phyloP scores from a whole-genome alignment of 2,329 filamentous ascomycete species.

The Aspergillus phoenicis region DNA sequence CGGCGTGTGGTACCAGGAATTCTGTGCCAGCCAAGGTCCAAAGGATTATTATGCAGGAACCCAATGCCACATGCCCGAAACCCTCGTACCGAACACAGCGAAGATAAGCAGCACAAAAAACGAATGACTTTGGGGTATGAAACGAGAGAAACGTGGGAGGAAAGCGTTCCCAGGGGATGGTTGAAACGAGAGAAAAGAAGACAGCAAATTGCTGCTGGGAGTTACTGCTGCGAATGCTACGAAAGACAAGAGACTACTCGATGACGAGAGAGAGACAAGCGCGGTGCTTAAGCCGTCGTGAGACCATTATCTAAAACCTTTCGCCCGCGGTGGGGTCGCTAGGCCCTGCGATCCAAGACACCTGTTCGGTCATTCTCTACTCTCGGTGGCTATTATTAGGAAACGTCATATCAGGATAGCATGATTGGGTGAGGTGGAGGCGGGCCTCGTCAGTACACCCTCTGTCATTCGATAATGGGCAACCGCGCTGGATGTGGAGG shows the following conservation, averaged over 20 bases:
- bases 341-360: slow-evolving; percentile 7
- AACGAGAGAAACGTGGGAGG: neutral
- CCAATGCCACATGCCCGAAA: slow-evolving; percentile 11
- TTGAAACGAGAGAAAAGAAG: slow-evolving; percentile 4
- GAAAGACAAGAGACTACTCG: neutral
- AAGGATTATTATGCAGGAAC: neutral
- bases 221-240: neutral
- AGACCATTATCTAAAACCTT: slow-evolving; percentile 8
- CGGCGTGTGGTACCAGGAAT: slow-evolving; percentile 5
- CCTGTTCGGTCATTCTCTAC: neutral
- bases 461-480: too few relatives aligned
- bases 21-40: slow-evolving; percentile 4
- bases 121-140: neutral
- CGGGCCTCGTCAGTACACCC: too few relatives aligned
- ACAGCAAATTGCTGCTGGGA: neutral
- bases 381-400: slow-evolving; percentile 9
- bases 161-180: neutral
- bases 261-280: neutral
- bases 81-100: too few relatives aligned
- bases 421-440: slow-evolving; percentile 1
- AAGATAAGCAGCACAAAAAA: neutral
- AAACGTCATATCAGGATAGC: slow-evolving; percentile 8
- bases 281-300: neutral
- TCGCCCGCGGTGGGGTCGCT: slow-evolving; percentile 11
- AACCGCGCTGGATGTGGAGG: too few relatives aligned